Conservation (phyloP, 495 filamentous ascomycete species). For the Friedmanniomyces simplex region DNA sequence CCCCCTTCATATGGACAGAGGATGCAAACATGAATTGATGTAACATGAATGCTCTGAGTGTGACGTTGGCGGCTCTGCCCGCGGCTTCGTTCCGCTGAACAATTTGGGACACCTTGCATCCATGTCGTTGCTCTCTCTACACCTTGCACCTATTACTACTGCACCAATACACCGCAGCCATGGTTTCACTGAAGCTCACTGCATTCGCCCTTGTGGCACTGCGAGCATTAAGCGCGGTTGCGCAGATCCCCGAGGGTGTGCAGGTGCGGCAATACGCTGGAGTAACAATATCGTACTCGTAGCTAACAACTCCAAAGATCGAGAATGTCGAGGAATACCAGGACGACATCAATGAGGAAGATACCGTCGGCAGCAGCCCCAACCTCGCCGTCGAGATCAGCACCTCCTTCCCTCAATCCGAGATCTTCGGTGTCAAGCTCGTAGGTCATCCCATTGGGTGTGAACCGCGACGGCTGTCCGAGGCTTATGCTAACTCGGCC, state of each 20-base stretch:
- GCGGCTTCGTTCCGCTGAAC: too few relatives aligned
- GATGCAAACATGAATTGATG: too few relatives aligned
- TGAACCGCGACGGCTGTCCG: too few relatives aligned
- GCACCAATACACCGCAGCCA: slow-evolving; percentile 22
- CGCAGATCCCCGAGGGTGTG: slow-evolving; percentile 5
- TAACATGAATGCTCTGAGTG: too few relatives aligned
- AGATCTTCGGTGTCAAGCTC: slow-evolving; percentile 91
- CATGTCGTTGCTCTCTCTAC: too few relatives aligned
- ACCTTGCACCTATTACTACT: too few relatives aligned
- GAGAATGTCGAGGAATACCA: slow-evolving; percentile 39
- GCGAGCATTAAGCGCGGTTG: slow-evolving; percentile 44
- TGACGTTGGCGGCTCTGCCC: too few relatives aligned
- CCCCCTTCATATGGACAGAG: too few relatives aligned
- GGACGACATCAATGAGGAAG: slow-evolving; percentile 28
- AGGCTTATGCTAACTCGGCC: too few relatives aligned
- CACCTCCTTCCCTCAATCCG: slow-evolving; percentile 73
- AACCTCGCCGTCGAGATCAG: slow-evolving; percentile 63
- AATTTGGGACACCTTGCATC: too few relatives aligned
- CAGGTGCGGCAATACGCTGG: background rate
- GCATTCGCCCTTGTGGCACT: slow-evolving; percentile 61
- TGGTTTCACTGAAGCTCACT: slow-evolving; percentile 65
- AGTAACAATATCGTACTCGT: background rate
- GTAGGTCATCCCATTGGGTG: slow-evolving; percentile 12
- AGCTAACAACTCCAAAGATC: slow-evolving; percentile 10
- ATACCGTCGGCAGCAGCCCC: slow-evolving; percentile 29